These are phyloP conservation scores for Leucaena leucocephala DNA, from an alignment of 306 rosid species.

Conservation along the genomic window DNA sequence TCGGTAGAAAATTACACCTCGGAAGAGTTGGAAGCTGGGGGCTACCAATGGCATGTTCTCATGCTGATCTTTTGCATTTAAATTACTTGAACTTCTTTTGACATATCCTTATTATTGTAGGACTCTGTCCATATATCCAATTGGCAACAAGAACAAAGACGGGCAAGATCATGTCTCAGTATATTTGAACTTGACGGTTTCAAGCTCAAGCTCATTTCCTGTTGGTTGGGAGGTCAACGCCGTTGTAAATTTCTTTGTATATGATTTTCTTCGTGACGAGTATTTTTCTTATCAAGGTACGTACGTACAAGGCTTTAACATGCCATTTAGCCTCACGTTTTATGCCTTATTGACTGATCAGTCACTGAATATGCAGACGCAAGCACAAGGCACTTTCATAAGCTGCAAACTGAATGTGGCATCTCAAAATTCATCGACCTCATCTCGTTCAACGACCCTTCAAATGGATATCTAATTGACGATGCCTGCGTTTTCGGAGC, in stretches of 20 bases:
- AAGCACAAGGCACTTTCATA: conserved; percentile 33
- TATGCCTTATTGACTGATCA: background rate
- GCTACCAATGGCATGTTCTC: conserved; percentile 40
- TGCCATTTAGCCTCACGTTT: background rate
- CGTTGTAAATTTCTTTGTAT: conserved; percentile 41
- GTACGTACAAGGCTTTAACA: background rate
- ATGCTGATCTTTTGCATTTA: background rate
- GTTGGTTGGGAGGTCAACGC: conserved; percentile 48
- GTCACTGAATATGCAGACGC: conserved; percentile 29
- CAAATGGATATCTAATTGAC: conserved; percentile 38
- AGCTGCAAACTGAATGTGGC: conserved; percentile 40
- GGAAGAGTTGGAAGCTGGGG: conserved; percentile 48
- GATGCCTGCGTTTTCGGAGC: conserved; percentile 49
- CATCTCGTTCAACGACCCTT: conserved; percentile 34
- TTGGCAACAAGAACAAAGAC: conserved; percentile 35
- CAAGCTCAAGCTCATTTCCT: conserved; percentile 15
- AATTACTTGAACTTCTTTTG: background rate
- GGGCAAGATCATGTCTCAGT: conserved; percentile 48
- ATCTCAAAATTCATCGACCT: conserved; percentile 38
- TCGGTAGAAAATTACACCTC: conserved; percentile 35
- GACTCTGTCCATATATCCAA: background rate
- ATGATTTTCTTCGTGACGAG: conserved; percentile 33
- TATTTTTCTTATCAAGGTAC: conserved; percentile 43
- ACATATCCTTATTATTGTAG: background rate
- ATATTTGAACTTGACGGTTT: conserved; percentile 26